Evolutionary conservation across 192 early-diverging fungal species (phyloP), one percentile per base, ranked within the genome.

Genomic region (Umbelopsis ramanniana): DNA sequence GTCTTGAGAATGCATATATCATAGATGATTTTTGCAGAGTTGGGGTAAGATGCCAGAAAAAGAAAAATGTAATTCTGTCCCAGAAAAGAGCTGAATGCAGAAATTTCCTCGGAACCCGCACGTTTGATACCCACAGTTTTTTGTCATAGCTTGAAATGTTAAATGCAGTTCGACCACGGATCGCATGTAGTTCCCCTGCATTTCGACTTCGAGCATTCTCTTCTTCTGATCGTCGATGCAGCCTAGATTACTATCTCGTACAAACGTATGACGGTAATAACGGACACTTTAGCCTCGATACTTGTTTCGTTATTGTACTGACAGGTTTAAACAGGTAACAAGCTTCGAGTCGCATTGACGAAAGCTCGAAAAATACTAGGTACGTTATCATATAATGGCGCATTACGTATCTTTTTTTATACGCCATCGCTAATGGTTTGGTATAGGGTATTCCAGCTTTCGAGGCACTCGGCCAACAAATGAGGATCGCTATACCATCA

Each of bases 391-490:
- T 37, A 29, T 37, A n/a, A 15, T 37, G 57, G 33, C 4, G 1
- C 29, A 74, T 4, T 55, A n/a, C 10, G 11, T 43, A 43, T 11
- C 40, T 12, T 43, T 29, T 29, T 29, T 29, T 29, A 43, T 43
- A 5, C 6, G 40, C 40, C 8, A 43, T 46, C 3, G 17, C 37
- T 53, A 46, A 19, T 40, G 3, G 47, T 24, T 46, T 17, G 52
- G 47, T 21, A 60, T 38, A 68, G 75, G 74, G 3, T 12, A 57
- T n/a, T 78, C 76, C 52, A 83, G 81, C 40, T 85, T 85, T 15
- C 77, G 88, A 50, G 87, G 88, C 8, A 85, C 82, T 37, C 72
- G 88, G 37, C 76, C 77, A 26, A 79, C 72, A 40, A 89, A 89
- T 35, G 85, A 89, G 69, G 88, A 89, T 45, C 74, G 84, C 43